Conservation (phyloP, 2,329 filamentous ascomycete genomes). For the Trichophyton benhamiae region DNA sequence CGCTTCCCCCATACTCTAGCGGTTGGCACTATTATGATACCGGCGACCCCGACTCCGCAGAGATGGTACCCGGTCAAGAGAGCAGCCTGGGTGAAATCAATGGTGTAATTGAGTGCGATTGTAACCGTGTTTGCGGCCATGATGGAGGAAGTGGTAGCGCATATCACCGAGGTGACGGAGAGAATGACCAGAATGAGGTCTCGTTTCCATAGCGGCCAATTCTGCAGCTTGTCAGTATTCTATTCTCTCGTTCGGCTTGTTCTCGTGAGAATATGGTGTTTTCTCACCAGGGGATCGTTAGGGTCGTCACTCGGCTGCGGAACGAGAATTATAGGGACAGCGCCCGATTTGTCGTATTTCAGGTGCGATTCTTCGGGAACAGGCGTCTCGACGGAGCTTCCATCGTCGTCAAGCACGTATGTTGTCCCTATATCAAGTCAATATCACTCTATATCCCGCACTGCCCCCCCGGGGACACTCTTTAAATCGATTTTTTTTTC, state of each 20-base stretch:
- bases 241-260: neutral
- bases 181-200: conserved; percentile 69
- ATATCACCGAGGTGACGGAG: conserved; percentile 69
- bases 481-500: no score
- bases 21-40: conserved; percentile 74
- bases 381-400: conserved; percentile 30
- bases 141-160: conserved; percentile 70
- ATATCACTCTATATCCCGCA: neutral
- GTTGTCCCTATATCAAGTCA: conserved; percentile 27
- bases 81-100: conserved; percentile 62
- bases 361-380: conserved; percentile 34
- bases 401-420: conserved; percentile 51
- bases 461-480: conserved; percentile 11
- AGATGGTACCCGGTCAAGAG: conserved; percentile 79
- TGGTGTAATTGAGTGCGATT: conserved; percentile 53
- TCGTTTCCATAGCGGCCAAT: conserved; percentile 77
- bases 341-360: conserved; percentile 60
- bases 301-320: conserved; percentile 86
- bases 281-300: conserved; percentile 64
- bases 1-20: conserved; percentile 87
- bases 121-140: conserved; percentile 80
- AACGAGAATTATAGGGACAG: conserved; percentile 62
- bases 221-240: conserved; percentile 33
- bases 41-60: conserved; percentile 67
- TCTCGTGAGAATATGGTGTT: neutral